A percentile compares a stretch with the other conserved stretches of the same genome.
These are phyloP conservation scores for Kalmanozyma brasiliensis DNA, from an alignment of 1,284 basidiomycete genomes.

Conservation along the genomic window DNA sequence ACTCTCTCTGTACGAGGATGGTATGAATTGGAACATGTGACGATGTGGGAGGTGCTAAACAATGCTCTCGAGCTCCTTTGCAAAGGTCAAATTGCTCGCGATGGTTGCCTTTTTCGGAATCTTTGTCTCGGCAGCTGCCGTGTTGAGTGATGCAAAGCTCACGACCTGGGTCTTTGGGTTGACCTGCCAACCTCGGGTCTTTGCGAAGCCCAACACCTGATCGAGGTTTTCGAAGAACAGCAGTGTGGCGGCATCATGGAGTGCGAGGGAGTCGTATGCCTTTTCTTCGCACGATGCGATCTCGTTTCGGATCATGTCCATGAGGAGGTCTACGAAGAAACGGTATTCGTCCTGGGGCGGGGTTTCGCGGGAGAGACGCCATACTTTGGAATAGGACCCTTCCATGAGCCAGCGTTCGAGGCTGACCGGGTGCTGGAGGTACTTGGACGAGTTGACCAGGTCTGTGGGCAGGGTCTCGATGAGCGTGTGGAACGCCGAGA, in stretches of 20 bases:
- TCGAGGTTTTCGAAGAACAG: slow-evolving; percentile 84
- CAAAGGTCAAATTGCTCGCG: slow-evolving; percentile 62
- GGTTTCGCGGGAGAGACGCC: slow-evolving; percentile 85
- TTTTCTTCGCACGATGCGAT: slow-evolving; percentile 92
- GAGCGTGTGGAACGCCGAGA: slow-evolving; percentile 98
- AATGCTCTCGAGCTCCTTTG: slow-evolving; percentile 67
- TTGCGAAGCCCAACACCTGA: slow-evolving; percentile 81
- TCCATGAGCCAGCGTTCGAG: slow-evolving; percentile 97
- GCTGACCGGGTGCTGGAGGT: slow-evolving; percentile 66
- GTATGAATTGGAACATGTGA: too few species aligned
- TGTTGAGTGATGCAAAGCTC: slow-evolving; percentile 54
- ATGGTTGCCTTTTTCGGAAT: slow-evolving; percentile 65
- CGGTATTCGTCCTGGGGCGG: slow-evolving; percentile 80
- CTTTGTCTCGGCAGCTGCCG: slow-evolving; percentile 18
- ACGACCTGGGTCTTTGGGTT: slow-evolving; percentile 67
- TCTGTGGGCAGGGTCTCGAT: slow-evolving; percentile 80
- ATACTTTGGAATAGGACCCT: slow-evolving; percentile 96
- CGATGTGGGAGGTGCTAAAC: slow-evolving; percentile 45
- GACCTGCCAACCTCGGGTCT: slow-evolving; percentile 71
- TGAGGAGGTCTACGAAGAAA: slow-evolving; percentile 87
- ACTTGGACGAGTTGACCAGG: slow-evolving; percentile 53
- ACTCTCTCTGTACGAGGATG: too few species aligned
- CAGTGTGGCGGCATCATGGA: slow-evolving; percentile 86
- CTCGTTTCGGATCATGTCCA: slow-evolving; percentile 93
- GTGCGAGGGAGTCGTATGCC: slow-evolving; percentile 85